A percentile compares a stretch with the other conserved stretches of the same genome.
Conservation (phyloP, 2,329 filamentous ascomycete genomes). For the Clarireedia monteithiana region DNA sequence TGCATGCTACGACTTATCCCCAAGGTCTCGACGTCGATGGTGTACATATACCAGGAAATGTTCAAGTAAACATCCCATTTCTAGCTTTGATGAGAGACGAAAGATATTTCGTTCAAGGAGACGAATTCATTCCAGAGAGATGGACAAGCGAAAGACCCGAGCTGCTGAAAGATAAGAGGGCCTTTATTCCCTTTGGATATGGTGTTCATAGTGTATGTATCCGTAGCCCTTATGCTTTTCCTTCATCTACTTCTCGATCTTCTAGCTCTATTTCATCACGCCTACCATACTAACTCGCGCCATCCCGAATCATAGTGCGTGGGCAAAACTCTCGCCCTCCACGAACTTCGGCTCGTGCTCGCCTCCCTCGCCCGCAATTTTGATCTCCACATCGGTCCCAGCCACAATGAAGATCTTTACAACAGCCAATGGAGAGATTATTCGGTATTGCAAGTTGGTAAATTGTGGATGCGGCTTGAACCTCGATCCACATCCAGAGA, state of each 20-base stretch:
- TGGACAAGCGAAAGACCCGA: slow-evolving; percentile 11
- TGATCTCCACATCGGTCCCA: slow-evolving; percentile 10
- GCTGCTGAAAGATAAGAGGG: slow-evolving; percentile 11
- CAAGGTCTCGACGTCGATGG: slow-evolving; percentile 8
- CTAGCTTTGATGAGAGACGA: slow-evolving; percentile 14
- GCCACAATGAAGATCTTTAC: slow-evolving; percentile 10
- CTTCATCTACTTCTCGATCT: no score
- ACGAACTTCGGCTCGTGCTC: slow-evolving; percentile 12
- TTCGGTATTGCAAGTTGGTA: slow-evolving; percentile 9
- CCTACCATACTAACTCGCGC: neutral
- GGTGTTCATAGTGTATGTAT: slow-evolving; percentile 11
- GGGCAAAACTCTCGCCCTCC: slow-evolving; percentile 15
- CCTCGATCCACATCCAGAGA: no score
- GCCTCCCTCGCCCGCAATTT: slow-evolving; percentile 9
- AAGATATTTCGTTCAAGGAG: slow-evolving; percentile 11
- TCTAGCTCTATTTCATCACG: neutral
- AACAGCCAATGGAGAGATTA: slow-evolving; percentile 11
- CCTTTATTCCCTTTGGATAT: slow-evolving; percentile 16
- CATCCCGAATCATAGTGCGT: slow-evolving; percentile 4
- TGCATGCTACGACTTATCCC: slow-evolving; percentile 9
- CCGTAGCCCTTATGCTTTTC: neutral
- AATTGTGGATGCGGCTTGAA: slow-evolving; percentile 9
- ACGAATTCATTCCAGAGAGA: slow-evolving; percentile 14
- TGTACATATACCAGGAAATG: slow-evolving; percentile 10
- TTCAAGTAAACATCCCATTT: slow-evolving; percentile 11